phyloP scores from a whole-genome alignment of 2,329 filamentous ascomycete genomes.

The Furcasterigmium sp. region DNA sequence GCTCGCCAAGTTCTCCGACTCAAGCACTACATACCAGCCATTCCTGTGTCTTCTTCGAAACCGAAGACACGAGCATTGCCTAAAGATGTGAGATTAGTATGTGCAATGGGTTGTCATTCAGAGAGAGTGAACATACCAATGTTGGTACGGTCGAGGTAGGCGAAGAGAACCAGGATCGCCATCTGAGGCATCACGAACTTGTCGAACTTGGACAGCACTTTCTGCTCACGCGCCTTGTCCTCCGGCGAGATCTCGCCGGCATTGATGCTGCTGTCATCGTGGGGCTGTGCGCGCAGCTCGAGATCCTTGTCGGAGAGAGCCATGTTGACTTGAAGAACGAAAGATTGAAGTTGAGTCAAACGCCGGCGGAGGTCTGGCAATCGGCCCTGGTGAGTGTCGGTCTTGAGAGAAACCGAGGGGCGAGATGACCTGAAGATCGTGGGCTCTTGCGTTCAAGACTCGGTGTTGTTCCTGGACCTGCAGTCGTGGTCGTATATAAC shows the following conservation, averaged over 20 bases:
- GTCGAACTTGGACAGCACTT: conserved; percentile 11
- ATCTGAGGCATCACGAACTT: conserved; percentile 12
- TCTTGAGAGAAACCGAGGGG: too few species aligned
- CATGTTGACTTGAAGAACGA: background rate
- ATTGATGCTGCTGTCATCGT: conserved; percentile 1
- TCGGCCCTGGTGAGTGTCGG: too few species aligned
- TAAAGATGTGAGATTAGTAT: background rate
- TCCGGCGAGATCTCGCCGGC: background rate
- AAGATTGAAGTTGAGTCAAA: too few species aligned
- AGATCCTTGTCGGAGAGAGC: background rate
- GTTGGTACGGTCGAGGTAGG: conserved; percentile 11
- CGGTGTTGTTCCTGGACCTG: too few species aligned
- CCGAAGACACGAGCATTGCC: conserved; percentile 20
- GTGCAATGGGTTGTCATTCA: background rate
- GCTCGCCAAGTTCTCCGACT: too few species aligned
- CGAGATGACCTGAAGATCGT: too few species aligned
- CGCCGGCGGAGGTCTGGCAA: too few species aligned
- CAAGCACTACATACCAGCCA: conserved; percentile 15
- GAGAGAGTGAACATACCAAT: conserved; percentile 6
- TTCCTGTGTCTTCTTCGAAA: conserved; percentile 17
- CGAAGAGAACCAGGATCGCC: conserved; percentile 8
- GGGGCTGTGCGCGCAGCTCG: background rate
- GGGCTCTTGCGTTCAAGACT: too few species aligned
- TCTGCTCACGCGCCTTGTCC: conserved; percentile 2
- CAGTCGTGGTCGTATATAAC: too few species aligned